Conservation (phyloP, 805 yeast genomes). For the Monosporozyma unispora region DNA sequence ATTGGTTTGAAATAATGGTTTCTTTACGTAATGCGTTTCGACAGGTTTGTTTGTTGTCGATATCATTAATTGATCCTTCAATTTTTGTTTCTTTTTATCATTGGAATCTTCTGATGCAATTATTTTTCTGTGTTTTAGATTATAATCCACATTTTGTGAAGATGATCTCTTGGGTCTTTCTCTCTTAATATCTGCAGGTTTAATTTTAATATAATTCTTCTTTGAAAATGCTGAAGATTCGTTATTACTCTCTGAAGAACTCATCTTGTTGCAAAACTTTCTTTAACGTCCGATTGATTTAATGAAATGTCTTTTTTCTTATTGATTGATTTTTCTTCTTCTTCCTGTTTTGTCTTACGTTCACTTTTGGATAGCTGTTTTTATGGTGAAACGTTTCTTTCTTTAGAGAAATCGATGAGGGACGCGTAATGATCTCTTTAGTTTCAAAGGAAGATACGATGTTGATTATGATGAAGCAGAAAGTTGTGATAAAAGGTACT, state of each 20-base stretch:
- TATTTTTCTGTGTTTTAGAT: slow-evolving; percentile 25
- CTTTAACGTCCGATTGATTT: too few species aligned
- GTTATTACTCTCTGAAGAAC: not conserved
- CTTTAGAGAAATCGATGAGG: not conserved
- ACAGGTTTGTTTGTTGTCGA: not conserved
- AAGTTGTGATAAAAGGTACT: not conserved
- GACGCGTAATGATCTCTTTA: not conserved
- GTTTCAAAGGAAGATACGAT: not conserved
- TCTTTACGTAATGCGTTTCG: not conserved
- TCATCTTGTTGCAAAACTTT: too few species aligned
- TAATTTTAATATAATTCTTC: not conserved
- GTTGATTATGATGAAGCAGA: not conserved
- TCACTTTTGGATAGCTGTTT: not conserved
- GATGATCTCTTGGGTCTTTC: slow-evolving; percentile 24
- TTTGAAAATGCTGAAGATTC: not conserved
- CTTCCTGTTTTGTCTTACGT: too few species aligned
- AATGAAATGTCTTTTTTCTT: too few species aligned
- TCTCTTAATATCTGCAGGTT: slow-evolving; percentile 1
- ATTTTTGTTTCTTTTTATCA: not conserved
- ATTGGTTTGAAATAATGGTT: slow-evolving; percentile 8
- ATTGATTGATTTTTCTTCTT: not conserved
- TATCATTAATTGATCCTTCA: not conserved
- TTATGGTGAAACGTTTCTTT: not conserved
- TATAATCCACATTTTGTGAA: slow-evolving; percentile 26
- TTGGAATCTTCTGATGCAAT: slow-evolving; percentile 19